Evolutionary conservation across 2,329 filamentous ascomycete genomes (phyloP).

Genomic region (Phoma sp.): DNA sequence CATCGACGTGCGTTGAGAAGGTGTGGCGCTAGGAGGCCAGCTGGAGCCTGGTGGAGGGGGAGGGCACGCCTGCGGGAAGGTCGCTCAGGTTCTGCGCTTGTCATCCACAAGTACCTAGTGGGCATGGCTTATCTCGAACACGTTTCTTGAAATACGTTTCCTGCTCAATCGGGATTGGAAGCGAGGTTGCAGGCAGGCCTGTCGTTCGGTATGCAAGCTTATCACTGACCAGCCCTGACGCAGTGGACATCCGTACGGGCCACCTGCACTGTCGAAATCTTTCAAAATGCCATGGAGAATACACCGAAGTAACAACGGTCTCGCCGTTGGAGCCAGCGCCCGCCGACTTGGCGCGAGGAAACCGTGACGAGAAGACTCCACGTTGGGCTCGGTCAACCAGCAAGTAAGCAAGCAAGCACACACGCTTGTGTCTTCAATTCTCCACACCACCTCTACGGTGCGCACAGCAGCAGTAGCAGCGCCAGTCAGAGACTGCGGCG

Average conservation of each 20-base stretch:
- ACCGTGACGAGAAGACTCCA: slow-evolving; percentile 3
- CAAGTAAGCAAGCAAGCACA: neutral
- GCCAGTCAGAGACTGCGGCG: neutral
- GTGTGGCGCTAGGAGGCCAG: slow-evolving; percentile 10
- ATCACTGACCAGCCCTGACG: neutral
- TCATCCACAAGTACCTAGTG: slow-evolving; percentile 4
- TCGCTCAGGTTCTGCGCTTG: neutral
- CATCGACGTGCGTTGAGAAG: slow-evolving; percentile 8
- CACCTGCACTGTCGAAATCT: neutral
- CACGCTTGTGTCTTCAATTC: neutral
- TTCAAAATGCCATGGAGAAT: neutral
- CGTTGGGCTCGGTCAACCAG: neutral
- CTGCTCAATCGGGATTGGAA: neutral
- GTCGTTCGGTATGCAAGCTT: neutral
- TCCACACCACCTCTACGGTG: slow-evolving; percentile 10
- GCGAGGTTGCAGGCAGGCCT: neutral
- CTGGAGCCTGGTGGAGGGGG: neutral
- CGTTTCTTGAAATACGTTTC: neutral
- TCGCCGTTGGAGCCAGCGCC: neutral
- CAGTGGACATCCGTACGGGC: neutral
- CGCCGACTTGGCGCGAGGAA: slow-evolving; percentile 1
- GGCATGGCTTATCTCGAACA: slow-evolving; percentile 5
- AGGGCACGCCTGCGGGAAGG: neutral
- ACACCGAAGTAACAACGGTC: neutral
- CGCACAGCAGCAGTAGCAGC: neutral